These are phyloP conservation scores for Rossbeevera mucosa DNA, from an alignment of 768 basidiomycete genomes.

Conservation along the genomic window DNA sequence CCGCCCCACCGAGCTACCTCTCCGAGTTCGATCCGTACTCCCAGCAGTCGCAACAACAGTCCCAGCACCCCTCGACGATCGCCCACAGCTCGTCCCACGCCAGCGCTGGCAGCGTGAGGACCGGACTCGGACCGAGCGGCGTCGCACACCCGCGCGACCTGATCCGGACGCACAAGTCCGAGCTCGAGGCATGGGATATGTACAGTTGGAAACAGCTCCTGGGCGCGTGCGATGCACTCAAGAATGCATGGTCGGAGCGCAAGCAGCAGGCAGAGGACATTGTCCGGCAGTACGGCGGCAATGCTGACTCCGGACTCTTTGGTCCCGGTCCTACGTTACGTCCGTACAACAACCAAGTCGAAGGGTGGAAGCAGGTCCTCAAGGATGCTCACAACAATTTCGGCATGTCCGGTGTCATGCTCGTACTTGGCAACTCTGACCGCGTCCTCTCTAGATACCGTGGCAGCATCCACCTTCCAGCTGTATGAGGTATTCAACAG, in stretches of 20 bases:
- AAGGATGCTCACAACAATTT: conserved; percentile 52
- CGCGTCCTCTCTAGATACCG: conserved; percentile 31
- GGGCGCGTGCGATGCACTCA: conserved; percentile 57
- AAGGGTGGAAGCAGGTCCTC: conserved; percentile 53
- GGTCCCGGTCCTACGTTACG: conserved; percentile 34
- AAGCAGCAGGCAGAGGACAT: conserved; percentile 51
- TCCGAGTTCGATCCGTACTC: conserved; percentile 41
- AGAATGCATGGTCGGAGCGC: conserved; percentile 58
- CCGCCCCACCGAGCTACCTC: conserved; percentile 22
- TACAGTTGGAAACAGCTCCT: conserved; percentile 71
- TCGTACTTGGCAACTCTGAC: not conserved
- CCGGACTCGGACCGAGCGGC: conserved; percentile 17
- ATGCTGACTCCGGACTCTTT: conserved; percentile 31
- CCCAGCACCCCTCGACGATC: not conserved
- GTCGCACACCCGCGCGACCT: conserved; percentile 60
- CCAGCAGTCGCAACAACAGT: conserved; percentile 7
- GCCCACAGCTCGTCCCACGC: not conserved
- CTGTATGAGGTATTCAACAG: conserved; percentile 68
- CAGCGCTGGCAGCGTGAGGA: not conserved
- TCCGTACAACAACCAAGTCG: conserved; percentile 45
- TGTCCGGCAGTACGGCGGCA: conserved; percentile 41
- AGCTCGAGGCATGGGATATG: conserved; percentile 68
- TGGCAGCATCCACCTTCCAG: conserved; percentile 69
- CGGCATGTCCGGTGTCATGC: conserved; percentile 35
- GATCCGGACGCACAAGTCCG: conserved; percentile 59